Percentiles rank a stretch among this genome's conserved stretches.
These are phyloP conservation scores for Chernovozyma aurita DNA, from an alignment of 1,139 yeast species.

Conservation along the genomic window DNA sequence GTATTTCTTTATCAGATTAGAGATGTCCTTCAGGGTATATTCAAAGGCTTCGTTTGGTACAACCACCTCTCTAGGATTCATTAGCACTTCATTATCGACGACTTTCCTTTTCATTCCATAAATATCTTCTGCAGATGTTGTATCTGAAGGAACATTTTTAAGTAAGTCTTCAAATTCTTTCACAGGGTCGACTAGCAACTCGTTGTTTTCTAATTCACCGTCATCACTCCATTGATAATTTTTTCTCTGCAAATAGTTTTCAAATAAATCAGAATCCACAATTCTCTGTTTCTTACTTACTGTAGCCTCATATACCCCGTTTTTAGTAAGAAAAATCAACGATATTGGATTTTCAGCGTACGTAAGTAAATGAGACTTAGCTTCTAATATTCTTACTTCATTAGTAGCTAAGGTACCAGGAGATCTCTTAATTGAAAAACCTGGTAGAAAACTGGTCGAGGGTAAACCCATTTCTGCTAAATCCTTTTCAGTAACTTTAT, in stretches of 20 bases:
- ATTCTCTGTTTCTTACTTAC: conserved; percentile 16
- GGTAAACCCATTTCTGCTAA: conserved; percentile 22
- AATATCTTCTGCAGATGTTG: conserved; percentile 2
- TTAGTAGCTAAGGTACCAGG: conserved; percentile 26
- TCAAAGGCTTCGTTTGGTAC: conserved; percentile 14
- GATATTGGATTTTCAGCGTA: conserved; percentile 22
- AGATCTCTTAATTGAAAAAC: conserved; percentile 19
- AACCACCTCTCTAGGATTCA: conserved; percentile 11
- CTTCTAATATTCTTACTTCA: conserved; percentile 25
- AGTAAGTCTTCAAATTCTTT: conserved; percentile 15
- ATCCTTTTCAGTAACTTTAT: conserved; percentile 22
- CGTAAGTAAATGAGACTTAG: conserved; percentile 24
- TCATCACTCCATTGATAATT: conserved; percentile 16
- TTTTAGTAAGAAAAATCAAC: conserved; percentile 20
- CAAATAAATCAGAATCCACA: conserved; percentile 23
- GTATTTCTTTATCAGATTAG: conserved; percentile 11
- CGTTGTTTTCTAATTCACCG: conserved; percentile 11
- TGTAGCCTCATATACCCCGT: conserved; percentile 28
- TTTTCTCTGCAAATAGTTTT: conserved; percentile 15
- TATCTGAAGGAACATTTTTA: conserved; percentile 8
- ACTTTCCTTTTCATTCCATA: conserved; percentile 3
- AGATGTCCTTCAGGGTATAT: conserved; percentile 13
- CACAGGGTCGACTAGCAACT: conserved; percentile 17
- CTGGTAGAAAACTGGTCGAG: conserved; percentile 22
- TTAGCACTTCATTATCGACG: conserved; percentile 6